Conservation (phyloP, 306 rosid species). For the Trifolium dubium region DNA sequence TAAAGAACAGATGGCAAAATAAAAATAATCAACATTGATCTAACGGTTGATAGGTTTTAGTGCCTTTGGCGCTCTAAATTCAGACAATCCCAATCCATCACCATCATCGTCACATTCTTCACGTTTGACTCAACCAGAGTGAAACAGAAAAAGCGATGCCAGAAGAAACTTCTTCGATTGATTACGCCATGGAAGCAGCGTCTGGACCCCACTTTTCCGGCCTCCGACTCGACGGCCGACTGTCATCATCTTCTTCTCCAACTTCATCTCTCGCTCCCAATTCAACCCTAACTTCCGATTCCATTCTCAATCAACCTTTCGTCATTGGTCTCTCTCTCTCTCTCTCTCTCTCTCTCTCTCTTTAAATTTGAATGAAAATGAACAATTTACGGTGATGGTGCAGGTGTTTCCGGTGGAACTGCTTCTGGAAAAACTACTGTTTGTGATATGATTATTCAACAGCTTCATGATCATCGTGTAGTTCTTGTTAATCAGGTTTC, state of each 20-base stretch:
- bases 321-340: constrained; percentile 67
- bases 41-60: too few species aligned
- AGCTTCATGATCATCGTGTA: constrained; percentile 97
- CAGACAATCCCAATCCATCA: too few species aligned
- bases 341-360: not conserved
- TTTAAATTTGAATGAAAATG: not conserved
- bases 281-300: constrained; percentile 50
- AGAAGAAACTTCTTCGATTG: constrained; percentile 73
- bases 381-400: constrained; percentile 1
- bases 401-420: constrained; percentile 99
- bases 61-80: too few species aligned
- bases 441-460: constrained; percentile 98
- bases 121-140: not conserved
- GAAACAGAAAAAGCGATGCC: constrained; percentile 51
- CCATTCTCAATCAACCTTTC: constrained; percentile 71
- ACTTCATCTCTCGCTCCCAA: constrained; percentile 48
- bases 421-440: constrained; percentile 99
- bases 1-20: too few species aligned
- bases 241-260: constrained; percentile 51
- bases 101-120: not conserved
- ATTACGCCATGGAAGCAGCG: constrained; percentile 91
- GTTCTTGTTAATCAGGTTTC: constrained; percentile 89
- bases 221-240: constrained; percentile 78
- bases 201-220: constrained; percentile 96
- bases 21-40: too few species aligned